A percentile compares a stretch with the other conserved stretches of the same genome.
Conservation (phyloP, 257 asterid genomes). For the Rubia yunnanensis region DNA sequence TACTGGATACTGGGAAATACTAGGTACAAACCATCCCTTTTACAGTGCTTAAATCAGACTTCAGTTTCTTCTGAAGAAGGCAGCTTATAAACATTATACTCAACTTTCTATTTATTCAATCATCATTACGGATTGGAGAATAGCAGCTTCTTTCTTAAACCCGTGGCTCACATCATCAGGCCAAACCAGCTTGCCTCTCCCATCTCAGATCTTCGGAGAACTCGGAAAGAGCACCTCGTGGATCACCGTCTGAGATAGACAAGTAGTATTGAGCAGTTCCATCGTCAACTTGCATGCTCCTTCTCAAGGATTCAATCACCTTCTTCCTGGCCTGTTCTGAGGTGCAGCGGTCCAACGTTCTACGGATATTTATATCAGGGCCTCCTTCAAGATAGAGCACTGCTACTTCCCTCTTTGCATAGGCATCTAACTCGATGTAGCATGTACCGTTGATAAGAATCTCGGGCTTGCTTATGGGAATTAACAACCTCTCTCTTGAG, state of each 20-base stretch:
- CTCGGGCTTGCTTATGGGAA: slow-evolving; percentile 68
- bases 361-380: slow-evolving; percentile 39
- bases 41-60: neutral
- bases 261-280: slow-evolving; percentile 85
- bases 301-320: slow-evolving; percentile 70
- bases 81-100: neutral
- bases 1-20: neutral
- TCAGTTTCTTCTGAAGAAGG: neutral
- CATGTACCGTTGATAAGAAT: slow-evolving; percentile 55
- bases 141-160: neutral
- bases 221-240: slow-evolving; percentile 73
- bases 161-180: slow-evolving; percentile 17
- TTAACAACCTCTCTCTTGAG: slow-evolving; percentile 89
- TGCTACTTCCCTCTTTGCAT: slow-evolving; percentile 93
- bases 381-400: slow-evolving; percentile 82
- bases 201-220: slow-evolving; percentile 75
- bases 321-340: slow-evolving; percentile 52
- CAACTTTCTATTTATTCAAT: neutral
- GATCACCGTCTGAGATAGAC: slow-evolving; percentile 74
- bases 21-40: neutral
- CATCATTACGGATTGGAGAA: neutral
- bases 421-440: slow-evolving; percentile 75
- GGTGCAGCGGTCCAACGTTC: slow-evolving; percentile 29
- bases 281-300: slow-evolving; percentile 80
- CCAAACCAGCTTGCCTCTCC: slow-evolving; percentile 63